Evolutionary conservation across 2,329 filamentous ascomycete genomes (phyloP), one percentile per base, ranked within the genome.

Genomic region (Orbilia oligospora): DNA sequence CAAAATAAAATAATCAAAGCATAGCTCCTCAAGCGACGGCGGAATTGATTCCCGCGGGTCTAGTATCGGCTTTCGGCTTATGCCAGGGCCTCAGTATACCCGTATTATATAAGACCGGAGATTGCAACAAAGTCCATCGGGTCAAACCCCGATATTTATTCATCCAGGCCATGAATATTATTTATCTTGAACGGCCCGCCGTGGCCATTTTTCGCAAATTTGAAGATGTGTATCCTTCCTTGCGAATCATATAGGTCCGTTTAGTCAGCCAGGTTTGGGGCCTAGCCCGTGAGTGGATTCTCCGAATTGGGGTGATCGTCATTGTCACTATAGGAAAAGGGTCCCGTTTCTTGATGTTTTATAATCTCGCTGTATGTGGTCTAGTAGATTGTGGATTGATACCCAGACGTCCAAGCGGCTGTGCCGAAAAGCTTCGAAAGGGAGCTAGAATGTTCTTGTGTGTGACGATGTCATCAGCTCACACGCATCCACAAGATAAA

Each of bases 171-270:
- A 66, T 63, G 63, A 67, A 61, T 67, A n/a, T n/a, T n/a, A n/a
- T n/a, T n/a, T n/a, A n/a, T n/a, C n/a, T n/a, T n/a, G n/a, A n/a
- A n/a, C n/a, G n/a, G n/a, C n/a, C n/a, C 49, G 51, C 67, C 61
- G 41, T 49, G 30, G 56, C 65, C 70, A 51, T 67, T 30, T 77
- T 77, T 71, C 61, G 73, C 73, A 71, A 77, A 77, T 64, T 71
- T 53, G 24, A 53, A 53, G 18, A 51, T 44, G 33, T 3, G 12
- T 27, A 44, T 44, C 20, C 49, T 27, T 44, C 44, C 44, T 48
- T 41, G 30, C 38, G 69, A 49, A 46, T 61, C 48, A 18, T 51
- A 58, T 61, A 38, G 41, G 61, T 61, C 70, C 61, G 61, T 68
- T n/a, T 71, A 71, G 67, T 71, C 36, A 77, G 67, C 51, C 16